Evolutionary conservation across 129 eudicot genomes (phyloP), one percentile per base, ranked within the genome.

Genomic region (Dittrichia graveolens): DNA sequence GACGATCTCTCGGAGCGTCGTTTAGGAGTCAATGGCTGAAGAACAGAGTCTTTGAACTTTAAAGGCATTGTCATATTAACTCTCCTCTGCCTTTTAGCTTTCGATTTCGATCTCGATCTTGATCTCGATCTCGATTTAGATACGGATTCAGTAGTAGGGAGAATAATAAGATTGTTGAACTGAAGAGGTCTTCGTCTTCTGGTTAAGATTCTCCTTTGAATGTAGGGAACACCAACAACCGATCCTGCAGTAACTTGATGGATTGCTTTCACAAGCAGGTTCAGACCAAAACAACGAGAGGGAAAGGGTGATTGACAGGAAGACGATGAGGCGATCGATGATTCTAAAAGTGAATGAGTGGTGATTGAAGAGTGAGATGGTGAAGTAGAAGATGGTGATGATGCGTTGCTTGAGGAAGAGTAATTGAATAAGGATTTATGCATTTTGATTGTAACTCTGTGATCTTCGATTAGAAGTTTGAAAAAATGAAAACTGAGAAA

Each of bases 251-350:
- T 75, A 12, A 85, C 87, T 34, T 78, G 86, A 77, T 84, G 83
- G 52, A 87, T 83, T 15, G 92, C 92, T 65, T 87, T 87, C 34
- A 84, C 92, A 50, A 87, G 89, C n/a, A 87, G 92, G 80, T 87
- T 87, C n/a, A 87, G 83, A 72, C 92, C 92, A 38, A 72, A 48
- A 54, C 92, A 87, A 0, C 92, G 89, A 47, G 75, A 44, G 9
- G 67, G 50, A n/a, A 69, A 44, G 11, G 65, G 46, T 16, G 78
- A 61, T 73, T 58, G 68, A 2, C n/a, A 72, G 12, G 77, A 58
- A 59, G 77, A 59, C 35, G 61, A 68, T 3, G 68, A 72, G 38
- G 59, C 77, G 12, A 72, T 72, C 19, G 77, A 72, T 11, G 80
- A 61, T 4, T 74, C 19, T 24, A 72, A 37, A 3, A 73, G 52